Evolutionary conservation across 805 yeast species (phyloP), one percentile per base, ranked within the genome.

Genomic region (Alloascoidea hylecoeti): DNA sequence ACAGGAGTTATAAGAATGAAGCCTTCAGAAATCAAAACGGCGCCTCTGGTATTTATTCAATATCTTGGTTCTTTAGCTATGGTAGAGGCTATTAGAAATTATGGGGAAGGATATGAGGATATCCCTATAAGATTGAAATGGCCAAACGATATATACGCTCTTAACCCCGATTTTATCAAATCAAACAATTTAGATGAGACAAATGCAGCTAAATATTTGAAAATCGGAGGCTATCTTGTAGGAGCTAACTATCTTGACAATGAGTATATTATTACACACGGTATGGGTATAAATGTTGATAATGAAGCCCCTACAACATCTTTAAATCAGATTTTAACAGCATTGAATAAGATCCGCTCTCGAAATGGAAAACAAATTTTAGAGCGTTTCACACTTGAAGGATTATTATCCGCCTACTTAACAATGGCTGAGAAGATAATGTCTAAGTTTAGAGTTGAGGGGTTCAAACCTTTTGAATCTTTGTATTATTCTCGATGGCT

Each of bases 291-390:
- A 38, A 92, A 89, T 48, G 75, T 86, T 2, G 71, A 72, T 38
- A 86, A 84, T 53, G 70, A 72, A n/a, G 85, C 88, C 0, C 98
- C 99, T 13, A 84, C 96, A 0, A 84, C 95, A 0, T 88, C 97
- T 1, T 58, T 92, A 35, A 85, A 88, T 50, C 47, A 72, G 5
- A 76, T 86, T 38, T 66, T 92, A 23, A 67, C 64, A 4, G 62
- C 68, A 34, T 58, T 83, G 50, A 86, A 86, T 49, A 58, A 55
- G 16, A 54, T 67, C 17, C 61, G 84, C 44, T 58, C 50, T 2
- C 38, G 44, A 0, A 48, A 55, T 3, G 77, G 78, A 1, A 49
- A 58, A 37, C 50, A 53, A 1, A 49, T 49, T 13, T 60, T 78
- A 33, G 68, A 71, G 2, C 66, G 64, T 3, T 63, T 66, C 43